phyloP scores from a whole-genome alignment of 2,329 filamentous ascomycete species.

The Beauveria australis region DNA sequence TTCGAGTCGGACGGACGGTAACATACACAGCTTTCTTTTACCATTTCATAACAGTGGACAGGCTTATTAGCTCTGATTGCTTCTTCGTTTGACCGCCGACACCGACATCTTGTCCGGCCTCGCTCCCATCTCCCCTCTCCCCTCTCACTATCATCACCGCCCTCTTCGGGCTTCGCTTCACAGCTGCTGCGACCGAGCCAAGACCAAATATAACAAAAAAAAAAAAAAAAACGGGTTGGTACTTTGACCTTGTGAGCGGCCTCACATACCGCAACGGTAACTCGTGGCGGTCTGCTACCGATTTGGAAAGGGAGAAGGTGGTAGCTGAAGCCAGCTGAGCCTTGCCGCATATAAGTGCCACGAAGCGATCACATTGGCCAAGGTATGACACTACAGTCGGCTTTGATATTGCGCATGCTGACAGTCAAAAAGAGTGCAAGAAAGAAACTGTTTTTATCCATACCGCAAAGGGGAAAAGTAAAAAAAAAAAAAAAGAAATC shows the following conservation, averaged over 20 bases:
- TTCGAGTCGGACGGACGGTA: slow-evolving; percentile 3
- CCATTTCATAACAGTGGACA: background rate
- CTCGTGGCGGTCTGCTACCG: background rate
- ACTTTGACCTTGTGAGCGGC: too few species aligned
- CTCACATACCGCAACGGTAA: background rate
- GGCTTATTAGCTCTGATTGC: too few species aligned
- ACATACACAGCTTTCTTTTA: background rate
- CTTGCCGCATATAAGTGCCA: slow-evolving; percentile 1
- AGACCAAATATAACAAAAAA: background rate
- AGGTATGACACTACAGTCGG: background rate
- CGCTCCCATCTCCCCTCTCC: background rate
- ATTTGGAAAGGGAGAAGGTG: background rate
- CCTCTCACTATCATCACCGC: background rate
- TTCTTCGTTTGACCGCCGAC: background rate
- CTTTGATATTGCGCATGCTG: background rate
- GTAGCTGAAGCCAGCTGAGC: background rate
- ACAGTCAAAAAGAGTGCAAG: background rate
- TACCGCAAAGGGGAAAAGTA: background rate
- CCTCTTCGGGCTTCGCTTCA: background rate
- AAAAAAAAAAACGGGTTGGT: background rate
- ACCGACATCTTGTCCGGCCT: background rate
- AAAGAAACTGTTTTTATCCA: background rate
- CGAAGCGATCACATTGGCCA: background rate
- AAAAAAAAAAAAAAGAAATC: background rate
- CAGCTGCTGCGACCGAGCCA: background rate